A percentile compares a stretch with the other conserved stretches of the same genome.
Evolutionary conservation across 495 filamentous ascomycete species (phyloP).

Genomic region (Penicillium pancosmium): DNA sequence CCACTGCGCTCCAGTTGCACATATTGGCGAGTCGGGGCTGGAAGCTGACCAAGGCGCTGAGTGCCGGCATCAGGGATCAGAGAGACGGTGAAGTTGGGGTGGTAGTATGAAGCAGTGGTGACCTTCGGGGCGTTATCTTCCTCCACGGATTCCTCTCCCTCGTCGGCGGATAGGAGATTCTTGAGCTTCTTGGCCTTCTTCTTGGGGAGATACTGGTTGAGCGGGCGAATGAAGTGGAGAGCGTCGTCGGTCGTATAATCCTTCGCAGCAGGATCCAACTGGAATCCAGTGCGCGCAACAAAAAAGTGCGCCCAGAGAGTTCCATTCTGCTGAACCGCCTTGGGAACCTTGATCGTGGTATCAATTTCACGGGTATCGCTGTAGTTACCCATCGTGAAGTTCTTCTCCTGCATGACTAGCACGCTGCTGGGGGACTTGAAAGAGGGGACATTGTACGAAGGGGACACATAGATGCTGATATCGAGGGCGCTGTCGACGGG

Average conservation of each 20-base stretch:
- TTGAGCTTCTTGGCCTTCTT: slow-evolving; percentile 92
- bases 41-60: slow-evolving; percentile 63
- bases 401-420: slow-evolving; percentile 76
- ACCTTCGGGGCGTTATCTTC: slow-evolving; percentile 57
- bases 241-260: slow-evolving; percentile 74
- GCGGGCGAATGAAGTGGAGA: slow-evolving; percentile 78
- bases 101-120: slow-evolving; percentile 82
- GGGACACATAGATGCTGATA: slow-evolving; percentile 80
- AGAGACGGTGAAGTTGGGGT: slow-evolving; percentile 90
- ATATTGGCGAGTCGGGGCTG: slow-evolving; percentile 75
- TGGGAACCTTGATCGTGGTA: slow-evolving; percentile 76
- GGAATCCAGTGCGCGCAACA: slow-evolving; percentile 70
- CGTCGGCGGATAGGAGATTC: slow-evolving; percentile 69
- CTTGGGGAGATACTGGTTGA: slow-evolving; percentile 88
- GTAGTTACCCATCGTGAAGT: slow-evolving; percentile 79
- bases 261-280: slow-evolving; percentile 71
- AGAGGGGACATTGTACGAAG: slow-evolving; percentile 68
- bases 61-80: slow-evolving; percentile 81
- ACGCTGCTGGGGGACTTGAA: slow-evolving; percentile 58
- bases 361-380: slow-evolving; percentile 77
- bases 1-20: slow-evolving; percentile 73
- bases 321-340: slow-evolving; percentile 83
- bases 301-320: slow-evolving; percentile 95
- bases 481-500: slow-evolving; percentile 74
- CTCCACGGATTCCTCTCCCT: slow-evolving; percentile 56